phyloP scores from a whole-genome alignment of 2,329 filamentous ascomycete genomes.

The Verticillium zaregamsianum region DNA sequence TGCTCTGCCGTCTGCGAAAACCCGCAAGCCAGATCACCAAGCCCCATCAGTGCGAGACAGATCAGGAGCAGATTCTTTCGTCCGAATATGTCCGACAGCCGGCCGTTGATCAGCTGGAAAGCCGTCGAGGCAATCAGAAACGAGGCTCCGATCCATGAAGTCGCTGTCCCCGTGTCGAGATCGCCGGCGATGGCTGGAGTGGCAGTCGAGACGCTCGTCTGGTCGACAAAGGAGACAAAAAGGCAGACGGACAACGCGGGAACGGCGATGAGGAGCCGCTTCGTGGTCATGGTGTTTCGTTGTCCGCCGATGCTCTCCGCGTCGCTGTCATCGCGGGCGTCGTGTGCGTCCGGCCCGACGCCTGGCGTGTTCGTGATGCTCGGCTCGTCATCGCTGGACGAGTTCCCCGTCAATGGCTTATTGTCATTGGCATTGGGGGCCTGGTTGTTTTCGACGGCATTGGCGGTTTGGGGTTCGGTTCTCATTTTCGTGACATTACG shows the following conservation, averaged over 20 bases:
- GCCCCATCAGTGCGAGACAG: conserved; percentile 20
- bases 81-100: conserved; percentile 30
- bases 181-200: conserved; percentile 31
- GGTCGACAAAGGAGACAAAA: conserved; percentile 30
- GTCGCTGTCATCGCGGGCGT: conserved; percentile 9
- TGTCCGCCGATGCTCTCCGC: conserved; percentile 21
- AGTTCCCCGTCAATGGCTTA: background rate
- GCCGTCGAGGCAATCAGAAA: conserved; percentile 30
- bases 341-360: background rate
- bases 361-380: background rate
- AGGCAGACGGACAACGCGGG: conserved; percentile 22
- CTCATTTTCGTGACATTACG: conserved; percentile 5
- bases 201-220: conserved; percentile 28
- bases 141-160: conserved; percentile 30
- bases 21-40: conserved; percentile 26
- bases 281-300: conserved; percentile 28
- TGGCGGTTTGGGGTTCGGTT: background rate
- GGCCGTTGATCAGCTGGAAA: conserved; percentile 30
- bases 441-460: background rate
- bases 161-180: conserved; percentile 23
- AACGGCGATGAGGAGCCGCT: conserved; percentile 24
- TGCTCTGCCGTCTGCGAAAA: conserved; percentile 23
- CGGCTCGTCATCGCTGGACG: conserved; percentile 5
- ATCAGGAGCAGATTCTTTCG: conserved; percentile 26
- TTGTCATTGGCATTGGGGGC: background rate